These are phyloP conservation scores for Sporormia fimetaria DNA, from an alignment of 495 filamentous ascomycete species.

Conservation along the genomic window DNA sequence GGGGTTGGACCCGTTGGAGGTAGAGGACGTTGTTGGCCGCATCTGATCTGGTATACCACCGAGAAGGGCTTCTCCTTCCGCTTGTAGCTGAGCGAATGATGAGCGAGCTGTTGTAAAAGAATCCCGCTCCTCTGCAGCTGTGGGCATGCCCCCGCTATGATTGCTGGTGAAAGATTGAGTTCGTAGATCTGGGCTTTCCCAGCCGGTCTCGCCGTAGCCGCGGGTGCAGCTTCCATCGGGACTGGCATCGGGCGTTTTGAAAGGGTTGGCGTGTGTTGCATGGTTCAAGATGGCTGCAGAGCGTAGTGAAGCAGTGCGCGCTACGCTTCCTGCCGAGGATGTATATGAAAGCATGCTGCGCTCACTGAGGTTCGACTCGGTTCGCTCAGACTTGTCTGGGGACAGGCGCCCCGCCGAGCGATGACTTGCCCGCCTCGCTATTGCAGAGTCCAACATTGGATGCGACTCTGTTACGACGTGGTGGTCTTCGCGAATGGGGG, in stretches of 20 bases:
- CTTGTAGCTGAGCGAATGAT: constrained; percentile 48
- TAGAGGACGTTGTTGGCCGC: constrained; percentile 28
- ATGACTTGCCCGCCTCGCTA: constrained; percentile 6
- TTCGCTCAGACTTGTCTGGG: constrained; percentile 26
- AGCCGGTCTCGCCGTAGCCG: constrained; percentile 1
- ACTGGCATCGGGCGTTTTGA: constrained; percentile 26
- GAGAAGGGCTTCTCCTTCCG: constrained; percentile 56
- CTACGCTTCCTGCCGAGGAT: constrained; percentile 14
- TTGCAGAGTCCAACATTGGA: background rate
- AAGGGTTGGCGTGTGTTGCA: constrained; percentile 12
- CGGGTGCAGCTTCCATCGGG: constrained; percentile 8
- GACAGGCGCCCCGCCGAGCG: constrained; percentile 14
- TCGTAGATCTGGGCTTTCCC: constrained; percentile 14
- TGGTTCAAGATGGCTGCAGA: constrained; percentile 15
- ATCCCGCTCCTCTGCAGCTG: constrained; percentile 34
- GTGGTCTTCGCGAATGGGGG: constrained; percentile 6
- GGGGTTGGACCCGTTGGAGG: constrained; percentile 24
- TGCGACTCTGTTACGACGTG: constrained; percentile 5
- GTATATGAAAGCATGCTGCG: constrained; percentile 19
- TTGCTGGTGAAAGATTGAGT: constrained; percentile 25
- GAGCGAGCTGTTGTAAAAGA: constrained; percentile 59
- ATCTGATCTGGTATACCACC: constrained; percentile 29
- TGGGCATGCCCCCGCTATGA: constrained; percentile 2
- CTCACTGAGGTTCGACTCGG: constrained; percentile 24
- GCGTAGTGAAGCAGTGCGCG: constrained; percentile 15